phyloP scores from a whole-genome alignment of 306 rosid genomes.

The Vigna radiata region DNA sequence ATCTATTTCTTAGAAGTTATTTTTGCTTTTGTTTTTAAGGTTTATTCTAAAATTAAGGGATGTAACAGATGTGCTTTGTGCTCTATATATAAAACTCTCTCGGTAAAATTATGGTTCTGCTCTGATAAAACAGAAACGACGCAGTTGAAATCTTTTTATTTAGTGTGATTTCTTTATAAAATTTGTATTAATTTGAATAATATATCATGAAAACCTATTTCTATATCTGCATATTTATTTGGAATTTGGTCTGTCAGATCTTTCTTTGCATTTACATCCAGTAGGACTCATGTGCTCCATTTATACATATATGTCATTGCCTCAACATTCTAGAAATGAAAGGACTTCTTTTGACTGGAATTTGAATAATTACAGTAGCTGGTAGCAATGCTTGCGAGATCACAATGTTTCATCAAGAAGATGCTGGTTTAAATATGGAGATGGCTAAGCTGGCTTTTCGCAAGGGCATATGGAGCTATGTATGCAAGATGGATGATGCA shows the following conservation, averaged over 20 bases:
- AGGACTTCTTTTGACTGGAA: slow-evolving; percentile 38
- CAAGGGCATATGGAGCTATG: slow-evolving; percentile 91
- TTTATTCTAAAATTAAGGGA: too few species aligned
- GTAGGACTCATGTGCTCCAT: slow-evolving; percentile 35
- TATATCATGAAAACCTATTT: neutral
- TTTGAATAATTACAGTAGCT: slow-evolving; percentile 63
- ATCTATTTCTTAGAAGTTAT: too few species aligned
- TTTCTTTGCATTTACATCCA: slow-evolving; percentile 17
- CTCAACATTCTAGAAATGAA: slow-evolving; percentile 34
- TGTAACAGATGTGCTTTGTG: too few species aligned
- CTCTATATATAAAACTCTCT: too few species aligned
- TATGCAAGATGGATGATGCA: slow-evolving; percentile 89
- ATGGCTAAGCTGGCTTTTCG: slow-evolving; percentile 85
- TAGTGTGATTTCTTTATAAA: too few species aligned
- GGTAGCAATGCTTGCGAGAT: slow-evolving; percentile 90
- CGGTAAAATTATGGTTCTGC: too few species aligned
- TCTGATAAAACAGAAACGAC: too few species aligned
- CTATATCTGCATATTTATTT: neutral
- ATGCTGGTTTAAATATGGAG: slow-evolving; percentile 87
- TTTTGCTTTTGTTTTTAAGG: too few species aligned
- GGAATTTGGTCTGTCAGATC: neutral
- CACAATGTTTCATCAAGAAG: slow-evolving; percentile 92
- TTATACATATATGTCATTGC: slow-evolving; percentile 36
- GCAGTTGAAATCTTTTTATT: too few species aligned
- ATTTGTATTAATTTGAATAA: too few species aligned